Conservation (phyloP, 108 stramenopile genomes). For the Nitzschia inconspicua region DNA sequence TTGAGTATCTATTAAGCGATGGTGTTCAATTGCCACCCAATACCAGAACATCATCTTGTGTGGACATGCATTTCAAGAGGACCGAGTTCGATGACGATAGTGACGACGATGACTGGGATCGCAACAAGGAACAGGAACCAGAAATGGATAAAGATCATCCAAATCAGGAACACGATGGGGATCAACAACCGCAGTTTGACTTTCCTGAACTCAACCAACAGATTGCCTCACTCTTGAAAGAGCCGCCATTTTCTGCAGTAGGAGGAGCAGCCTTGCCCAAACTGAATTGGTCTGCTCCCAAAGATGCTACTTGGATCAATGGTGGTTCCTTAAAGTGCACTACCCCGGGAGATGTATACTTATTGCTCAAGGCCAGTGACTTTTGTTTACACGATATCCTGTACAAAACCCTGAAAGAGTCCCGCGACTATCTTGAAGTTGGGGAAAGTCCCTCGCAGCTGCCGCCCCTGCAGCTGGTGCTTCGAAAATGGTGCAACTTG, state of each 20-base stretch:
- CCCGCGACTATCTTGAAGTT: slow-evolving; percentile 46
- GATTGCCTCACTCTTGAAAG: slow-evolving; percentile 42
- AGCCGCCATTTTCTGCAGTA: background rate
- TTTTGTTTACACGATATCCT: slow-evolving; percentile 86
- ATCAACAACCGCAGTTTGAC: slow-evolving; percentile 5
- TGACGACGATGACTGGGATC: slow-evolving; percentile 31
- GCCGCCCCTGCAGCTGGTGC: slow-evolving; percentile 50
- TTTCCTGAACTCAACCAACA: slow-evolving; percentile 51
- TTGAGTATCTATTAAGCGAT: slow-evolving; percentile 75
- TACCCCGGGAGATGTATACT: slow-evolving; percentile 87
- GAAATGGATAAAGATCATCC: slow-evolving; percentile 35
- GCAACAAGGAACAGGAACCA: slow-evolving; percentile 6
- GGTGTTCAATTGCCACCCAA: slow-evolving; percentile 78
- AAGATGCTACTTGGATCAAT: slow-evolving; percentile 95
- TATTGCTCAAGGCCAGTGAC: slow-evolving; percentile 90
- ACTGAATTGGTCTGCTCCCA: slow-evolving; percentile 87
- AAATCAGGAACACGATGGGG: slow-evolving; percentile 20
- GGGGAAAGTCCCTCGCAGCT: background rate
- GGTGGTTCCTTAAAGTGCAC: slow-evolving; percentile 81
- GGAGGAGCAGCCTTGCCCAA: slow-evolving; percentile 65
- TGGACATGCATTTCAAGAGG: slow-evolving; percentile 29
- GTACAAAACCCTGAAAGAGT: slow-evolving; percentile 17
- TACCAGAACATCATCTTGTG: slow-evolving; percentile 52
- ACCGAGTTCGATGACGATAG: slow-evolving; percentile 17
- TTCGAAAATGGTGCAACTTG: slow-evolving; percentile 93